Evolutionary conservation across 2,329 filamentous ascomycete genomes (phyloP).

Genomic region (Pezicula carpinea): DNA sequence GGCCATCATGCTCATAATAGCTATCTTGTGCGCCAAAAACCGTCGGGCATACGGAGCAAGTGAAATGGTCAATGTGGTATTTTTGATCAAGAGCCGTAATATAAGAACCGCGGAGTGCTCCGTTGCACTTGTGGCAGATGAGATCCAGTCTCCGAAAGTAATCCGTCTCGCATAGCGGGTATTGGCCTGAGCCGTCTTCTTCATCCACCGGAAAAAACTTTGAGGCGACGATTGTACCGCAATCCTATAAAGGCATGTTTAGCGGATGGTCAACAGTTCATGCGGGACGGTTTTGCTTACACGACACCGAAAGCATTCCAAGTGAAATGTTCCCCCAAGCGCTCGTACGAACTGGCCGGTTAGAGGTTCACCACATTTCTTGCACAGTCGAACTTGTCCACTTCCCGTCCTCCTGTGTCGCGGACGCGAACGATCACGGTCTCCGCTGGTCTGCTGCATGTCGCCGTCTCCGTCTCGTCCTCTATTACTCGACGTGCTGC

Average conservation of each 20-base stretch:
- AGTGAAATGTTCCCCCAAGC: slow-evolving; percentile 86
- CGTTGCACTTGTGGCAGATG: slow-evolving; percentile 86
- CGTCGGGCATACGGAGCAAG: slow-evolving; percentile 92
- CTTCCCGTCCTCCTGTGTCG: slow-evolving; percentile 51
- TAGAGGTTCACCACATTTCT: slow-evolving; percentile 82
- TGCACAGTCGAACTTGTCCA: slow-evolving; percentile 63
- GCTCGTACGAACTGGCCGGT: slow-evolving; percentile 96
- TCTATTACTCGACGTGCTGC: slow-evolving; percentile 20
- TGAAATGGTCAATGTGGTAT: slow-evolving; percentile 99
- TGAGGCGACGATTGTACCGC: slow-evolving; percentile 91
- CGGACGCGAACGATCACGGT: slow-evolving; percentile 53
- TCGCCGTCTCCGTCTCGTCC: slow-evolving; percentile 17
- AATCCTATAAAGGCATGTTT: slow-evolving; percentile 60
- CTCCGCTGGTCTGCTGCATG: slow-evolving; percentile 37
- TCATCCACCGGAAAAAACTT: slow-evolving; percentile 98
- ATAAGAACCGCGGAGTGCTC: slow-evolving; percentile 90
- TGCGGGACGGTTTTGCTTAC: slow-evolving; percentile 41
- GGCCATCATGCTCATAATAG: slow-evolving; percentile 96
- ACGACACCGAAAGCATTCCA: slow-evolving; percentile 97
- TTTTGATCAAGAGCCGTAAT: slow-evolving; percentile 97
- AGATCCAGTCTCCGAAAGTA: slow-evolving; percentile 92
- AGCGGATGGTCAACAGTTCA: background rate
- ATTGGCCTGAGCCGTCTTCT: slow-evolving; percentile 78
- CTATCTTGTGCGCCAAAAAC: slow-evolving; percentile 98
- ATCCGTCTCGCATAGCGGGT: slow-evolving; percentile 95